Evolutionary conservation across 371 early-diverging fungal genomes (phyloP).

Genomic region (Actinomortierella ambigua): DNA sequence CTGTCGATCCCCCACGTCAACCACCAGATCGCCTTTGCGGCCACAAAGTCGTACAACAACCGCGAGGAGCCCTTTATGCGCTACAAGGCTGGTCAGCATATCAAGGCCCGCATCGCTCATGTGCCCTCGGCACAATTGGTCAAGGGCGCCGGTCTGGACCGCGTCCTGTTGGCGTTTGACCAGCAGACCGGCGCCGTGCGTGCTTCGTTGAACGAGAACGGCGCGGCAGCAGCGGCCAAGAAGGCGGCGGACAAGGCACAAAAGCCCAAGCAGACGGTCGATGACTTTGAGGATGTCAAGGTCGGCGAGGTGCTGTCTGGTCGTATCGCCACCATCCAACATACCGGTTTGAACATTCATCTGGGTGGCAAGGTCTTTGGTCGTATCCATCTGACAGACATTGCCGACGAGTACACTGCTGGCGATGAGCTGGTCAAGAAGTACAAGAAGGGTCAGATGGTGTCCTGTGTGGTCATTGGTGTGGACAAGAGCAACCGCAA

Average conservation of each 20-base stretch:
- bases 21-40: slow-evolving; percentile 60
- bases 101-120: slow-evolving; percentile 49
- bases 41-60: slow-evolving; percentile 59
- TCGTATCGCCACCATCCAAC: slow-evolving; percentile 51
- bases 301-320: slow-evolving; percentile 59
- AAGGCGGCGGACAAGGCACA: slow-evolving; percentile 23
- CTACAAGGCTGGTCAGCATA: slow-evolving; percentile 61
- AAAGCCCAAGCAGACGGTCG: slow-evolving; percentile 4
- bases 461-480: slow-evolving; percentile 57
- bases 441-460: slow-evolving; percentile 54
- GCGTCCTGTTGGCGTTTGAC: slow-evolving; percentile 50
- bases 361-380: slow-evolving; percentile 61
- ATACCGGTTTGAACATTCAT: slow-evolving; percentile 55
- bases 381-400: slow-evolving; percentile 64
- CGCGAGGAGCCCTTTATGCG: slow-evolving; percentile 57
- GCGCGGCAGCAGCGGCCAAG: slow-evolving; percentile 44
- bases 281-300: slow-evolving; percentile 52
- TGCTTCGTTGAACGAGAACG: slow-evolving; percentile 25
- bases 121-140: slow-evolving; percentile 29
- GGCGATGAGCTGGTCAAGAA: slow-evolving; percentile 53
- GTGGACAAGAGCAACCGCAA: slow-evolving; percentile 56
- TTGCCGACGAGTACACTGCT: slow-evolving; percentile 55
- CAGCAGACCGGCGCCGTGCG: slow-evolving; percentile 15
- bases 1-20: slow-evolving; percentile 60
- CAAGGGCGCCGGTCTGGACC: slow-evolving; percentile 43